Conservation (phyloP, 208 protist genomes). For the Crithidia brevicula region DNA sequence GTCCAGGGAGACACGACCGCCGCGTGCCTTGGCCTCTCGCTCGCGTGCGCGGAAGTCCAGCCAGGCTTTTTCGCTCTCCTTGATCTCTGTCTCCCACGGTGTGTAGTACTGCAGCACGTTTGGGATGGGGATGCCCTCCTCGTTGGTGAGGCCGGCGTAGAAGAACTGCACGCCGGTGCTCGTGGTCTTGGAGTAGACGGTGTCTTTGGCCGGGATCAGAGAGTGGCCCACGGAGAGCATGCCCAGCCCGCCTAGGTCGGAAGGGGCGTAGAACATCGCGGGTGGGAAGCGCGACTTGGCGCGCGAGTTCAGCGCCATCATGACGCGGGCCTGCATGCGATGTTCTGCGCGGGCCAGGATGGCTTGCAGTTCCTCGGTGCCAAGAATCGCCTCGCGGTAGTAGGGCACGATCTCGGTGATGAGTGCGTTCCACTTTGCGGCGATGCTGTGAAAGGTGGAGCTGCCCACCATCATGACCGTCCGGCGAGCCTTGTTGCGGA, state of each 20-base stretch:
- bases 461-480: conserved; percentile 99
- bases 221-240: conserved; percentile 99
- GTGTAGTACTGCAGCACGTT: conserved; percentile 99
- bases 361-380: conserved; percentile 98
- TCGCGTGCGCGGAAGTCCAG: conserved; percentile 98
- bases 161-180: conserved; percentile 99
- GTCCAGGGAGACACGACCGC: conserved; percentile 98
- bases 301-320: conserved; percentile 99
- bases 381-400: conserved; percentile 99
- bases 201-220: conserved; percentile 99
- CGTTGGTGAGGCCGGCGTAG: conserved; percentile 98
- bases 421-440: conserved; percentile 99
- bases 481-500: conserved; percentile 98
- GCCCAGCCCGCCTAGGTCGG: conserved; percentile 98
- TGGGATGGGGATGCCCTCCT: conserved; percentile 99
- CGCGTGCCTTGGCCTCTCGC: conserved; percentile 97
- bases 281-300: conserved; percentile 99
- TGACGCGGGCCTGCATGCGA: conserved; percentile 99
- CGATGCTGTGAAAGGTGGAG: conserved; percentile 99
- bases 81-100: conserved; percentile 99
- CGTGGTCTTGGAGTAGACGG: conserved; percentile 98
- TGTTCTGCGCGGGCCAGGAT: conserved; percentile 99
- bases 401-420: conserved; percentile 99
- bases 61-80: conserved; percentile 99
- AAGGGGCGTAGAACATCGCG: conserved; percentile 99